A percentile compares a stretch with the other conserved stretches of the same genome.
Conservation (phyloP, 805 yeast species). For the Ogataea polymorpha region DNA sequence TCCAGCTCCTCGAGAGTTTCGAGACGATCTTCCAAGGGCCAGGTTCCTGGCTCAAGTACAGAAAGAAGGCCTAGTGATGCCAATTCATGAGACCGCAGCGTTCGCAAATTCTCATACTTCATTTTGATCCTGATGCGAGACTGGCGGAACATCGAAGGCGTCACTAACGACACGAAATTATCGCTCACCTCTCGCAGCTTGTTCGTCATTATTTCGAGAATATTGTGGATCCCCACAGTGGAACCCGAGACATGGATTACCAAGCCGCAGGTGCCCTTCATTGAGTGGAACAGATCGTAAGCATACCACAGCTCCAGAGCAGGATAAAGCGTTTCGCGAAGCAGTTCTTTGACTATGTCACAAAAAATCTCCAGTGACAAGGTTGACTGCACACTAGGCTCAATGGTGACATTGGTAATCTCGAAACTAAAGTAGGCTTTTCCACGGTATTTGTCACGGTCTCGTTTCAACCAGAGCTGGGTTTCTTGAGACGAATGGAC, state of each 20-base stretch:
- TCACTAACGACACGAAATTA: slow-evolving; percentile 10
- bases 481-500: slow-evolving; percentile 32
- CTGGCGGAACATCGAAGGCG: slow-evolving; percentile 39
- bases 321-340: slow-evolving; percentile 46
- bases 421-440: slow-evolving; percentile 46
- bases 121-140: slow-evolving; percentile 47
- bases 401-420: slow-evolving; percentile 32
- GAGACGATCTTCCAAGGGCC: slow-evolving; percentile 52
- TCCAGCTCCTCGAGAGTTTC: slow-evolving; percentile 54
- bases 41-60: slow-evolving; percentile 53
- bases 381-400: slow-evolving; percentile 36
- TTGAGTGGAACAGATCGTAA: slow-evolving; percentile 55
- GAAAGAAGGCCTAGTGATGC: slow-evolving; percentile 50
- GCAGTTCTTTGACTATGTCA: slow-evolving; percentile 41
- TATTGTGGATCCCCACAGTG: slow-evolving; percentile 34
- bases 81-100: slow-evolving; percentile 44
- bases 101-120: slow-evolving; percentile 42
- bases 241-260: slow-evolving; percentile 55
- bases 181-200: slow-evolving; percentile 29
- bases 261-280: slow-evolving; percentile 52
- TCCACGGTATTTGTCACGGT: slow-evolving; percentile 29
- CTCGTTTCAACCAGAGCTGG: slow-evolving; percentile 54
- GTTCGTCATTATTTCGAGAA: slow-evolving; percentile 35
- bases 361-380: slow-evolving; percentile 53
- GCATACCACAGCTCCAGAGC: slow-evolving; percentile 52